Evolutionary conservation across 2,329 filamentous ascomycete species (phyloP), one percentile per base, ranked within the genome.

Genomic region (Thelonectria blattea): DNA sequence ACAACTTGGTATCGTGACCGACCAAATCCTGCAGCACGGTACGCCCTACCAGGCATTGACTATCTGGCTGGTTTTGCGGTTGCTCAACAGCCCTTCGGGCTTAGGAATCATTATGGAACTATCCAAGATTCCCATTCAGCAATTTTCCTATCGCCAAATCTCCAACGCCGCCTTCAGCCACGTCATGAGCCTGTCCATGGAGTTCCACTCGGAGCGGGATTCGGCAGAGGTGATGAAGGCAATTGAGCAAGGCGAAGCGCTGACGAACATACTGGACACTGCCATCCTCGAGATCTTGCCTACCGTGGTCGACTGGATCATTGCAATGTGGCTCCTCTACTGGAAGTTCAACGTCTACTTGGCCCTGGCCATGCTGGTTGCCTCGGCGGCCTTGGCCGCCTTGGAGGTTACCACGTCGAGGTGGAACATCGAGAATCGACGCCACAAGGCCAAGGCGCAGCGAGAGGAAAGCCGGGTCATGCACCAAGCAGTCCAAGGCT

Each of bases 101-200:
- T 10, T 69, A 2, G 57, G 61, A 0, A 12, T 72, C 0, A 41
- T 75, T 2, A 50, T 70, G 22, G 39, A 47, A 1, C 37, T 76
- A 18, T 68, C 69, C 49, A 75, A 74, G 45, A 74, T 76, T 1
- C 74, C 75, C 0, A 74, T 76, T 11, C 68, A 71, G 65, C 74
- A 76, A 37, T 76, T 72, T 15, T 75, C 75, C 2, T 86, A 88
- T 63, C 79, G 82, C 49, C 79, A 81, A 17, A 80, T 91, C 48
- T 84, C 81, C 11, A 83, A 83, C 1, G 81, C 85, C 2, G 84
- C 88, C 0, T 91, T 90, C 70, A 80, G 83, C 58, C 88, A 91
- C 59, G 81, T 91, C 34, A 87, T 92, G 81, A 80, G 78, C n/a
- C 78, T 91, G 1, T 88, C 87, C 0, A 88, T 88, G 76, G 87